Base-by-base conservation (phyloP, 306 rosid species). In the Astragalus glycyphyllos region DNA sequence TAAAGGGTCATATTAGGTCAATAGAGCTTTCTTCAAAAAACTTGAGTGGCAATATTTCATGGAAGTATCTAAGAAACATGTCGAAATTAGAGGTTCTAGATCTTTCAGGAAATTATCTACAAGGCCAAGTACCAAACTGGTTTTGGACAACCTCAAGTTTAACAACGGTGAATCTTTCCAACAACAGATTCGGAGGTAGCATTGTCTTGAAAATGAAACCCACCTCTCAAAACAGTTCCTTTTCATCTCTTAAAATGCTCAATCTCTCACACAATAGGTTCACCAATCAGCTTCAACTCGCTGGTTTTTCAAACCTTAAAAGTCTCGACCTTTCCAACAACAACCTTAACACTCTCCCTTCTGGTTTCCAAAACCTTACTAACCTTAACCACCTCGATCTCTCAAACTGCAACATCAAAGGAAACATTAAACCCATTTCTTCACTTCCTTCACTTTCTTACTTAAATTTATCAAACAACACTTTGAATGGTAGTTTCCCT, bases 181-280 rank as follows among this genome's bases (percentile, higher is more conserved):
- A 57, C 0, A 94, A 94, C 83, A 72, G 72, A 34, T 87, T 94
- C 12, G 96, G 96, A 14, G 99, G 99, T 4, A 82, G 74, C 82
- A 46, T 89, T 65, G 72, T 73, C 55, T 62, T 77, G 55, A 79
- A 82, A 29, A 68, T 70, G 53, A 81, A 82, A 42, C 79, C 75
- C 76, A 41, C 58, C 26, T 44, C 72, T 0, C 46, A 68, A 51
- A 74, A 71, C 0, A 70, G 59, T 10, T 74, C 80, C 8, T 7
- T 71, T 41, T 38, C 67, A 0, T 79, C 84, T 29, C 35, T 94
- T 10, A 87, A 83, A 70, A 66, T 9, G 4, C 90, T 94, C 70
- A 89, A 91, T 69, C 92, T 94, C 38, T 91, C 99, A 0, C 45
- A 46, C 56, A 94, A 94, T 74, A 72, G 97, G 81, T 86, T 89